Evolutionary conservation across 2,329 filamentous ascomycete species (phyloP), one percentile per base, ranked within the genome.

Genomic region (Pseudogymnoascus sp.): DNA sequence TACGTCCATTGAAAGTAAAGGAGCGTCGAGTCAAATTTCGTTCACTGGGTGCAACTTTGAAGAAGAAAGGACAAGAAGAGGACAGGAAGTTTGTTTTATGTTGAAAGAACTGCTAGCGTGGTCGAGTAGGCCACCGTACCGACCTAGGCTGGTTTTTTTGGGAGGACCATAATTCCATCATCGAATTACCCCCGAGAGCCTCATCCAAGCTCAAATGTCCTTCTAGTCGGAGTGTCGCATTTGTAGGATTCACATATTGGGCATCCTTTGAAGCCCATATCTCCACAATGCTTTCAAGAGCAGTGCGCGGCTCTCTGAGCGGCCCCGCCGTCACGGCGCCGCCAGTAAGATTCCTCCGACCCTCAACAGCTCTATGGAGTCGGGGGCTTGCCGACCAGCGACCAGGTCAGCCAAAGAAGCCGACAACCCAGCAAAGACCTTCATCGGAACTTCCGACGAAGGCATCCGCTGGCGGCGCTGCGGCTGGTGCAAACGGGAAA

Each of bases 1-100:
- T 74, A 74, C 78, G 79, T 78, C 78, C 80, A 82, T 78, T 71
- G 71, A 72, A 70, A 41, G 33, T 67, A 66, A 69, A 67, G 74
- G 79, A 74, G 73, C 79, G 79, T 72, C 74, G 77, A 78, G 83
- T 83, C 83, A 85, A 85, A 85, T 84, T 83, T 80, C 74, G 73
- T 75, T 75, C 76, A 77, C 76, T 78, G 80, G 80, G 72, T 73
- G 78, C 76, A 84, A 84, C 81, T 84, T 85, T 83, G 73, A 67
- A 75, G 70, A 72, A 71, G 70, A 74, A 68, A 69, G 74, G 74
- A 74, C 74, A 73, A 72, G 74, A 69, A 66, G 65, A 66, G 61
- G 61, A 65, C 62, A 65, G 18, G 61, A 64, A 59, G n/a, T 52
- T 38, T 37, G 21, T 37, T 45, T 62, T 55, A 52, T 59, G 33